Conservation (phyloP, 106 monocot species). For the Acanthochlamys bracteata region DNA sequence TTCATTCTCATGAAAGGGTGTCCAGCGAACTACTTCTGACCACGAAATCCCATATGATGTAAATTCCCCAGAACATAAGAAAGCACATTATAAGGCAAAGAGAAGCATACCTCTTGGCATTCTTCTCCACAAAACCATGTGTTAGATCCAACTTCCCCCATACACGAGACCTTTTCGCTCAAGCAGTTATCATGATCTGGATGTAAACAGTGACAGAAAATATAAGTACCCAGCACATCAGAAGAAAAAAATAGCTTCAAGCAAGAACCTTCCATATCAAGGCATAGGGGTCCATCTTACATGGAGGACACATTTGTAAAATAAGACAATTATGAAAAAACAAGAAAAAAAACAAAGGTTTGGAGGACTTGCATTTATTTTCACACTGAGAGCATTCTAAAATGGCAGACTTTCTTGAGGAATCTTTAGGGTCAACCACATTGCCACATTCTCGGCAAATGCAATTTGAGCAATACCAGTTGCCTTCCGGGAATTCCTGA, state of each 20-base stretch:
- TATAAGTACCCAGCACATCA: too few relatives aligned
- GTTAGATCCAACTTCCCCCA: conserved; percentile 20
- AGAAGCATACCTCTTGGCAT: conserved; percentile 58
- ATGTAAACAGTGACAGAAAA: background rate
- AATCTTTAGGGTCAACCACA: conserved; percentile 25
- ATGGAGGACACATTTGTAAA: too few relatives aligned
- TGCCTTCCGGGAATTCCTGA: conserved; percentile 89
- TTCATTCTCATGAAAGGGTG: too few relatives aligned
- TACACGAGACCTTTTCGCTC: conserved; percentile 13
- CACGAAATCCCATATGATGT: too few relatives aligned
- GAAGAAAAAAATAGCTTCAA: too few relatives aligned
- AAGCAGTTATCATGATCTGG: conserved; percentile 68
- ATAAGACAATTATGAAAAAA: background rate
- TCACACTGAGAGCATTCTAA: conserved; percentile 77
- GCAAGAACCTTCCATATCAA: too few relatives aligned
- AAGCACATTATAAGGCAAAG: background rate
- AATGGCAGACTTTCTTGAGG: conserved; percentile 22
- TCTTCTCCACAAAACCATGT: conserved; percentile 75
- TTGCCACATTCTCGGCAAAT: conserved; percentile 56
- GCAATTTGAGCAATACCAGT: conserved; percentile 83
- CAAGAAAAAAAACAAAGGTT: background rate
- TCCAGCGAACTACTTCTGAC: too few relatives aligned
- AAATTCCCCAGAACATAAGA: background rate
- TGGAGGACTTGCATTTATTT: conserved; percentile 53
- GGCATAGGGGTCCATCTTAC: too few relatives aligned